Evolutionary conservation across 768 basidiomycete species (phyloP).

Genomic region (Hypsizygus marmoreus): DNA sequence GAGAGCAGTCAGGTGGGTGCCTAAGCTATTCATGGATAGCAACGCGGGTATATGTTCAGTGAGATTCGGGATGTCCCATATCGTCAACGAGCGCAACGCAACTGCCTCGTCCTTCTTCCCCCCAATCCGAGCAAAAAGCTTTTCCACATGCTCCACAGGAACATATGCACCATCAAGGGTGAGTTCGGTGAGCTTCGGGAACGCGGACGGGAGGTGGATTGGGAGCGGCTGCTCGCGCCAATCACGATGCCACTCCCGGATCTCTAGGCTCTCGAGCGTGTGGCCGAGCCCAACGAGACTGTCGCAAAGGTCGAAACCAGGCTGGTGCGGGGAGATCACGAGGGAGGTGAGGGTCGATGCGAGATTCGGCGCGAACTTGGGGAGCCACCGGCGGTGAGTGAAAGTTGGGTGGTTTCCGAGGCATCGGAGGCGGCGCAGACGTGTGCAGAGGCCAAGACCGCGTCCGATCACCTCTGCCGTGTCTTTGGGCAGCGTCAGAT

Average conservation of each 20-base stretch:
- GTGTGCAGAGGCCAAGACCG: neutral
- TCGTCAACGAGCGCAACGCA: neutral
- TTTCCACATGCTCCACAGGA: neutral
- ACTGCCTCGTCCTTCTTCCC: neutral
- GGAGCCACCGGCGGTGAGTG: neutral
- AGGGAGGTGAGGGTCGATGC: neutral
- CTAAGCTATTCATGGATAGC: neutral
- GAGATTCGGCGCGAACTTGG: slow-evolving; percentile 3
- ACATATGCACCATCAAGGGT: neutral
- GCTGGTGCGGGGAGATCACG: too few species aligned
- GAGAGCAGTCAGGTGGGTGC: neutral
- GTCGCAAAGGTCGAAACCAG: neutral
- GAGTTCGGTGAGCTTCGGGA: neutral
- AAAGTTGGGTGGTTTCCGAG: neutral
- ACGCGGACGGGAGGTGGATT: neutral
- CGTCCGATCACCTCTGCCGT: neutral
- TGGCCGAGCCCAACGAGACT: neutral
- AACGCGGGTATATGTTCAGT: neutral
- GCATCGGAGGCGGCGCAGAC: neutral
- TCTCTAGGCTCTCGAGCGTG: too few species aligned
- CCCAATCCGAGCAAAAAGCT: neutral
- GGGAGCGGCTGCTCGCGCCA: too few species aligned
- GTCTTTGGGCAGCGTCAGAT: too few species aligned
- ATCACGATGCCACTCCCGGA: too few species aligned
- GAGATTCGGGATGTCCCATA: too few species aligned